Evolutionary conservation across 441 rosid species (phyloP), one percentile per base, ranked within the genome.

Genomic region (Croton setiger): DNA sequence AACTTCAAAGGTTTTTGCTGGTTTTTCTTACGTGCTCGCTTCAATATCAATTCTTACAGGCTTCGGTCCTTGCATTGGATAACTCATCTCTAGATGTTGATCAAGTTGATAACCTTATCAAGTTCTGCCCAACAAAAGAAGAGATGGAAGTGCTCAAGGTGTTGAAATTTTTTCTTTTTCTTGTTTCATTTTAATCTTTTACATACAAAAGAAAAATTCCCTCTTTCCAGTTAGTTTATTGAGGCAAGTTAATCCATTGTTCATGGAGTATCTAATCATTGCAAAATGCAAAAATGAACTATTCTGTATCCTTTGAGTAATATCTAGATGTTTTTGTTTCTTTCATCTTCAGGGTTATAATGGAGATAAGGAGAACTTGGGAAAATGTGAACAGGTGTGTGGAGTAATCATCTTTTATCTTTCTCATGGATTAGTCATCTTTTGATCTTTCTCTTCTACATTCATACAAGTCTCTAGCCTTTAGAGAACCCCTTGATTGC

Each of bases 61-160:
- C 82, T 79, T 85, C 90, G 41, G 84, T 90, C 75, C 98, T 92
- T 72, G 82, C 91, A 18, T 79, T 94, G 86, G 98, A 92, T 70
- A 92, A 90, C 81, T 82, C 96, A 56, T 83, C 86, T 65, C 79
- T 90, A 81, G 98, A 88, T 82, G 77, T 82, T 80, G 98, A 94
- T 81, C 99, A 94, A 80, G 90, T 92, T 62, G 99, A 94, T 74
- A 94, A 86, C 78, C 88, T 94, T 58, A 85, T 94, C 53, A 92
- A 92, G 76, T 92, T 94, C 77, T 92, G 94, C 81, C 99, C 99
- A 55, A 92, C 99, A 63, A 92, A 90, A 80, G 99, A 94, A 80
- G 99, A 94, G 83, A 74, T 79, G 73, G 99, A 94, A 81, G 57
- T 86, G 72, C 87, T 94, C 58, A 88, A 87, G 96, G 99, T 94